Evolutionary conservation across 2,329 filamentous ascomycete species (phyloP).

Genomic region (Plenodomus biglobosus): DNA sequence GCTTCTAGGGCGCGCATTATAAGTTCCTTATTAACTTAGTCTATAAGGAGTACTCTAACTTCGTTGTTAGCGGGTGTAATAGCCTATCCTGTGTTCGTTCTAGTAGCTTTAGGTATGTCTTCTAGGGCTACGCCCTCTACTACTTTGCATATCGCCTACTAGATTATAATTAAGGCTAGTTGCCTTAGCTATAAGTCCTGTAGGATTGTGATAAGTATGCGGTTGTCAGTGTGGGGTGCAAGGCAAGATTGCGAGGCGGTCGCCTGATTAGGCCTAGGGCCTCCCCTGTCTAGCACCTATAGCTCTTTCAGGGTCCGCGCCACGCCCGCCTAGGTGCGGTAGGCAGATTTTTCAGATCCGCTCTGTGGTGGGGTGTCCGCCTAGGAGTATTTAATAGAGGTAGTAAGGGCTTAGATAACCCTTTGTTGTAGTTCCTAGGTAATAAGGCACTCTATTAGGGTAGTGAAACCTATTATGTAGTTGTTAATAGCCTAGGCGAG

Average conservation of each 20-base stretch:
- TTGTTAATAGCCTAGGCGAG: conserved; percentile 3
- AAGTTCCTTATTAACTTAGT: background rate
- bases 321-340: too few species aligned
- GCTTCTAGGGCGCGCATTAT: background rate
- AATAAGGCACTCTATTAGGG: conserved; percentile 4
- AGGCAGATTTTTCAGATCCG: too few species aligned
- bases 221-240: background rate
- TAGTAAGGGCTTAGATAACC: conserved; percentile 3
- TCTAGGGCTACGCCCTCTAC: background rate
- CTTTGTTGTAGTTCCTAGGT: background rate
- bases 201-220: background rate
- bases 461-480: background rate
- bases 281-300: background rate
- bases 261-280: background rate
- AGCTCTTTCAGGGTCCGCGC: too few species aligned
- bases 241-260: background rate
- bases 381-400: too few species aligned
- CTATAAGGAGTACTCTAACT: background rate
- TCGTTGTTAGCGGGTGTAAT: background rate
- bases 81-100: conserved; percentile 2
- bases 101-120: background rate
- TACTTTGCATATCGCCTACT: background rate
- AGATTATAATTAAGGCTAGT: background rate
- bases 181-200: background rate
- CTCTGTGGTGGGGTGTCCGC: too few species aligned